Evolutionary conservation across 2,329 filamentous ascomycete species (phyloP), one percentile per base, ranked within the genome.

Genomic region (Pseudogymnoascus sp.): DNA sequence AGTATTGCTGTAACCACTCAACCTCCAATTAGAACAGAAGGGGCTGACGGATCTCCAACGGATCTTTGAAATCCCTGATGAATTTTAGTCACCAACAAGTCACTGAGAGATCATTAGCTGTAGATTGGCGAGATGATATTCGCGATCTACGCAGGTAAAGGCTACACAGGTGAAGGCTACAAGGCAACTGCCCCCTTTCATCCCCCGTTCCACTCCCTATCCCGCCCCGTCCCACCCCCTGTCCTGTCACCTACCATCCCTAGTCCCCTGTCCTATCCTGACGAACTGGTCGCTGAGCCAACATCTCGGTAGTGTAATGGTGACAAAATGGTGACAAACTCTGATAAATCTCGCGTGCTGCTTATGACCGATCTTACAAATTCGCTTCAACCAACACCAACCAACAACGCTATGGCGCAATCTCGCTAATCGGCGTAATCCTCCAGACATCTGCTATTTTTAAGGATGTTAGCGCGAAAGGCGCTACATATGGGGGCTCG

Each of bases 401-500:
- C 40, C 23, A 44, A 19, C 9, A 21, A 42, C 40, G 15, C 9
- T 6, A 44, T 44, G 19, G 40, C 40, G 40, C 19, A 44, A 44
- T 44, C 40, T 44, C 40, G 40, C 40, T 44, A 44, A 23, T 44
- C 19, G 40, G 19, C 40, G 40, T 21, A 44, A 44, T 13, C 40
- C 40, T 10, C 40, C 4, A 4, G n/a, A 40, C 37, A 40, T 19
- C n/a, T 40, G 37, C 37, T 17, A 40, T 40, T 40, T 26, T 3
- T 17, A 40, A 9, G 37, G 37, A 40, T 40, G 17, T 40, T 17
- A 40, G 83, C 15, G n/a, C 35, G 15, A 26, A 26, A 26, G 23
- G 23, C 23, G 23, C 23, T 26, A 26, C 23, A 26, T 26, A 26
- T 26, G n/a, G 5, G 23, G 23, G 23, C 23, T 26, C 5, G 23